Evolutionary conservation across 345 rosid species (phyloP).

Genomic region (Citropsis articulata): DNA sequence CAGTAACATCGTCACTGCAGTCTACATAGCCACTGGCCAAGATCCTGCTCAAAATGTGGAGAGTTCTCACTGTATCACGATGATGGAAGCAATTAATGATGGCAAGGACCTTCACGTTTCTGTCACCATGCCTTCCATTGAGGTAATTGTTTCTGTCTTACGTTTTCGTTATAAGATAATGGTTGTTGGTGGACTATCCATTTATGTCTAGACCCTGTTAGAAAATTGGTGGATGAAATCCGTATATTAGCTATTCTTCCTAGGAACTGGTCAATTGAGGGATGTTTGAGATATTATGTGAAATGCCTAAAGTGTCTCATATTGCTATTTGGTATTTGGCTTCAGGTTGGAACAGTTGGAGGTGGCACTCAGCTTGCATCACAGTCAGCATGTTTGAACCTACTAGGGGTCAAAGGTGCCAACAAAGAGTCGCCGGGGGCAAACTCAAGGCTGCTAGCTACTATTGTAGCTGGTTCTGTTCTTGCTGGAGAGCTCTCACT

Average conservation of each 20-base stretch:
- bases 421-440: slow-evolving; percentile 51
- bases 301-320: slow-evolving; percentile 1
- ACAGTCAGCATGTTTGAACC: slow-evolving; percentile 69
- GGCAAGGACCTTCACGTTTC: slow-evolving; percentile 69
- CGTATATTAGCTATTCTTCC: not conserved
- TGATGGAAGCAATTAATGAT: slow-evolving; percentile 67
- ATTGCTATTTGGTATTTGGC: not conserved
- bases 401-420: slow-evolving; percentile 73
- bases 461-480: slow-evolving; percentile 60
- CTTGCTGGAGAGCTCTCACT: slow-evolving; percentile 72
- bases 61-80: slow-evolving; percentile 73
- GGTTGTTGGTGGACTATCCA: not conserved
- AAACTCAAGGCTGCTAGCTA: slow-evolving; percentile 54
- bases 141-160: slow-evolving; percentile 33
- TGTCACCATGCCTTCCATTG: slow-evolving; percentile 72
- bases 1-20: slow-evolving; percentile 58
- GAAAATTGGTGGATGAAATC: not conserved
- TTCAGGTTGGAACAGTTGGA: slow-evolving; percentile 71
- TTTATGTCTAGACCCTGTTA: not conserved
- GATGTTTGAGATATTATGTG: not conserved
- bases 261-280: not conserved
- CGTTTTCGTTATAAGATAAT: not conserved
- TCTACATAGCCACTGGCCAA: slow-evolving; percentile 70
- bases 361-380: slow-evolving; percentile 83
- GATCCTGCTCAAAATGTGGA: slow-evolving; percentile 78